phyloP scores from a whole-genome alignment of 345 rosid species.

The Moricandia moricandioides region DNA sequence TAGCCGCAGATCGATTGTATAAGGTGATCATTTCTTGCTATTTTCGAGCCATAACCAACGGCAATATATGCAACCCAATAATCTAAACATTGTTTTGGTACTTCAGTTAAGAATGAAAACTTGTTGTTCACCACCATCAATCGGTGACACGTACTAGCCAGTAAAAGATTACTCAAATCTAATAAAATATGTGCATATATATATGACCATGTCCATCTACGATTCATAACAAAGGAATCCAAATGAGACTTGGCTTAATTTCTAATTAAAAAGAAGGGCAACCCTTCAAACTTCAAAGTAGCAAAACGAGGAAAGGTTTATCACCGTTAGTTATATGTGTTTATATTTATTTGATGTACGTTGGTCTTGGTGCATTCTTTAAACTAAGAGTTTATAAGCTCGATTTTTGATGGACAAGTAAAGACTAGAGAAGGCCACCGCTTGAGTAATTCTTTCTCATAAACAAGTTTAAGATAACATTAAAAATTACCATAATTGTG shows the following conservation, averaged over 20 bases:
- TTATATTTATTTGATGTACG: background rate
- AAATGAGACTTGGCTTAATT: background rate
- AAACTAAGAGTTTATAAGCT: conserved; percentile 20
- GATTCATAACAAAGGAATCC: conserved; percentile 13
- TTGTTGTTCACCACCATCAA: background rate
- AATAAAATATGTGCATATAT: background rate
- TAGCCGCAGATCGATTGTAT: no score
- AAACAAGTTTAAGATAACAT: conserved; percentile 27
- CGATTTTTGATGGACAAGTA: conserved; percentile 29
- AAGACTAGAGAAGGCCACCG: conserved; percentile 35
- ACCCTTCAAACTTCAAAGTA: conserved; percentile 24
- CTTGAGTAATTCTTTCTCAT: conserved; percentile 25
- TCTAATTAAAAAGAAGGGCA: conserved; percentile 15
- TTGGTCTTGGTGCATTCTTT: conserved; percentile 16
- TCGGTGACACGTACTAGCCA: background rate
- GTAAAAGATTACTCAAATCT: background rate
- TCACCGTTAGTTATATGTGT: conserved; percentile 1
- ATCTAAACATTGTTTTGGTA: background rate
- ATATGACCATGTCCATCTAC: background rate
- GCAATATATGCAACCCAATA: background rate
- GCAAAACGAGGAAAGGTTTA: conserved; percentile 21
- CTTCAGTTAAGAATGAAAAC: no score
- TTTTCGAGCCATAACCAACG: no score
- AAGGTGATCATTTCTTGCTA: no score
- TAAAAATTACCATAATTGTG: conserved; percentile 8